Conservation (phyloP, 768 basidiomycete species). For the Phylloporus sp. region DNA sequence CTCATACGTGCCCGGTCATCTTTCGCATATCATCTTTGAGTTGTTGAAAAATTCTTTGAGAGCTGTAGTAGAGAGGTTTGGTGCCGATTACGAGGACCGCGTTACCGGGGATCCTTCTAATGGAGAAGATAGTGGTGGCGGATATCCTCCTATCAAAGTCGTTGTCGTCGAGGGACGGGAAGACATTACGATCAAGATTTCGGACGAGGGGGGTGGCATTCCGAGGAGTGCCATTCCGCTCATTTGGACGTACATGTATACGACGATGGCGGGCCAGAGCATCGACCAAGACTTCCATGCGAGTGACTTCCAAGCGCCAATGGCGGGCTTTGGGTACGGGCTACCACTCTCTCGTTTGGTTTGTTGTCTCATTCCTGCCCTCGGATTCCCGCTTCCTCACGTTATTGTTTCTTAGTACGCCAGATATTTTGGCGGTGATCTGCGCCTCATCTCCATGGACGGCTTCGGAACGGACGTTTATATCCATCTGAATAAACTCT, state of each 20-base stretch:
- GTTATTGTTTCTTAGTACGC: slow-evolving; percentile 60
- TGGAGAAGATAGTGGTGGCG: background rate
- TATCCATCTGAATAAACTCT: slow-evolving; percentile 84
- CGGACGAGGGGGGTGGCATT: slow-evolving; percentile 93
- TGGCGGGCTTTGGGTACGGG: slow-evolving; percentile 97
- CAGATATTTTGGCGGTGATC: slow-evolving; percentile 91
- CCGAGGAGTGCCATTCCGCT: slow-evolving; percentile 80
- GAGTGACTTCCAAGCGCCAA: slow-evolving; percentile 93
- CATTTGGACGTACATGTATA: slow-evolving; percentile 99
- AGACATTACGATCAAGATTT: slow-evolving; percentile 98
- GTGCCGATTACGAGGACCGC: slow-evolving; percentile 68
- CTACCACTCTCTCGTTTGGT: slow-evolving; percentile 89
- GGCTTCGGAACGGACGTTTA: slow-evolving; percentile 96
- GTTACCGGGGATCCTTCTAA: slow-evolving; percentile 5
- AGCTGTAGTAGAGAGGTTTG: slow-evolving; percentile 91
- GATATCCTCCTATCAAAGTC: slow-evolving; percentile 27
- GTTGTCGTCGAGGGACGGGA: slow-evolving; percentile 81
- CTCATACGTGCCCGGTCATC: slow-evolving; percentile 93
- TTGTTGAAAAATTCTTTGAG: slow-evolving; percentile 98
- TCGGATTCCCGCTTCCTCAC: background rate
- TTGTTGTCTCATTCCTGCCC: slow-evolving; percentile 25
- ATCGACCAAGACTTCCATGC: slow-evolving; percentile 71
- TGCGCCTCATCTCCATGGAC: slow-evolving; percentile 95
- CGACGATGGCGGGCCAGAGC: slow-evolving; percentile 70
- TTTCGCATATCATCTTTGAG: slow-evolving; percentile 96